Percentiles rank a stretch among this genome's conserved stretches.
Evolutionary conservation across 805 yeast species (phyloP).

Genomic region (Pichia exigua): DNA sequence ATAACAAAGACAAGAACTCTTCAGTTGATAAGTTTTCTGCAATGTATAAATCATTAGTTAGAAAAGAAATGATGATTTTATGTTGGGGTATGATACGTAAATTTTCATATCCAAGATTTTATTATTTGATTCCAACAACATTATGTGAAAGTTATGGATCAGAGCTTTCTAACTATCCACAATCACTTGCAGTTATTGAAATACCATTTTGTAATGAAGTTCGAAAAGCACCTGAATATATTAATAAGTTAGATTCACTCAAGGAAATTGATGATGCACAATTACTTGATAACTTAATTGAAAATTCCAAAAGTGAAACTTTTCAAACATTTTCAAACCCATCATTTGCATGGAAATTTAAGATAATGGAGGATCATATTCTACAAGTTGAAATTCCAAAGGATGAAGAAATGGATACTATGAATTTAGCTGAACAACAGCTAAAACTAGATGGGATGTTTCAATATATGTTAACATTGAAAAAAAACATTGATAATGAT

Average conservation of each 20-base stretch:
- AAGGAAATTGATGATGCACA: constrained; percentile 12
- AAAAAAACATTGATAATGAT: constrained; percentile 9
- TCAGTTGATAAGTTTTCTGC: constrained; percentile 59
- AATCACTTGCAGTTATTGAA: constrained; percentile 64
- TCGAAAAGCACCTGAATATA: constrained; percentile 48
- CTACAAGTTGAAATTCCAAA: constrained; percentile 36
- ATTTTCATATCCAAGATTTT: constrained; percentile 48
- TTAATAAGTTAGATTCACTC: constrained; percentile 19
- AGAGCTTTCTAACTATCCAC: constrained; percentile 34
- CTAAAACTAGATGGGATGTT: constrained; percentile 19
- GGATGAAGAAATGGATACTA: neutral
- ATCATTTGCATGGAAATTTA: constrained; percentile 56
- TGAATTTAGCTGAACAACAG: constrained; percentile 11
- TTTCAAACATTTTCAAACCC: constrained; percentile 47
- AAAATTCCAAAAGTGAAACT: constrained; percentile 15
- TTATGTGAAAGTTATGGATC: constrained; percentile 12
- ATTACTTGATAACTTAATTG: constrained; percentile 18
- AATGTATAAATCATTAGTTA: constrained; percentile 51
- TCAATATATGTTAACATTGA: constrained; percentile 9
- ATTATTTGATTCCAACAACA: constrained; percentile 51
- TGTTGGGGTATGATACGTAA: constrained; percentile 62
- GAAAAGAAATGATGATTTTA: constrained; percentile 49
- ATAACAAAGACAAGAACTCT: constrained; percentile 36
- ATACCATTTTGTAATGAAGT: constrained; percentile 74
- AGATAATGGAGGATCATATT: constrained; percentile 54